phyloP scores from a whole-genome alignment of 1,139 yeast genomes.

The Pichia inconspicua region DNA sequence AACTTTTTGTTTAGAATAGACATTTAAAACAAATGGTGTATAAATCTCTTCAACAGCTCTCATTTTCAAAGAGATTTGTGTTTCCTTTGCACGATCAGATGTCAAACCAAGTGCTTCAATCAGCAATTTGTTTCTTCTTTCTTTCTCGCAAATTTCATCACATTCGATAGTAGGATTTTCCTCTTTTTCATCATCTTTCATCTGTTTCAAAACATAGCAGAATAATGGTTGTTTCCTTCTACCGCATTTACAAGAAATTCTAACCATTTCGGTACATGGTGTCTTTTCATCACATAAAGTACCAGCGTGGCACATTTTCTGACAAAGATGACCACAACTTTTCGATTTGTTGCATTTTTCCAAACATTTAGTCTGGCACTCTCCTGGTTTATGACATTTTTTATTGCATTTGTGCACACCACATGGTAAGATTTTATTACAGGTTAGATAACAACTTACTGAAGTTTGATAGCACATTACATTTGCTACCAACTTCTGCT shows the following conservation, averaged over 20 bases:
- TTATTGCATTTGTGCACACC: slow-evolving; percentile 63
- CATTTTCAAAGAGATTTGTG: slow-evolving; percentile 11
- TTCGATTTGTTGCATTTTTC: slow-evolving; percentile 47
- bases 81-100: slow-evolving; percentile 11
- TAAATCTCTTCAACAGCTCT: slow-evolving; percentile 31
- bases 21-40: slow-evolving; percentile 35
- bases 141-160: slow-evolving; percentile 61
- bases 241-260: slow-evolving; percentile 59
- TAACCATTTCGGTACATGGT: slow-evolving; percentile 46
- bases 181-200: slow-evolving; percentile 1
- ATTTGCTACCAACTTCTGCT: slow-evolving; percentile 44
- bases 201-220: slow-evolving; percentile 36
- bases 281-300: slow-evolving; percentile 37
- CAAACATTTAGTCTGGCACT: slow-evolving; percentile 37
- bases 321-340: slow-evolving; percentile 61
- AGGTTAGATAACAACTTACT: slow-evolving; percentile 66
- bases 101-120: slow-evolving; percentile 47
- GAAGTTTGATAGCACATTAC: slow-evolving; percentile 62
- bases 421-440: slow-evolving; percentile 50
- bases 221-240: slow-evolving; percentile 36
- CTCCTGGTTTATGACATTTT: slow-evolving; percentile 40
- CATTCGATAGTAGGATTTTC: slow-evolving; percentile 31
- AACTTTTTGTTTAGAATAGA: slow-evolving; percentile 42
- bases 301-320: slow-evolving; percentile 56
- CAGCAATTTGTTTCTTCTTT: slow-evolving; percentile 52